phyloP scores from a whole-genome alignment of 129 eudicot genomes.

The Artemisia annua region DNA sequence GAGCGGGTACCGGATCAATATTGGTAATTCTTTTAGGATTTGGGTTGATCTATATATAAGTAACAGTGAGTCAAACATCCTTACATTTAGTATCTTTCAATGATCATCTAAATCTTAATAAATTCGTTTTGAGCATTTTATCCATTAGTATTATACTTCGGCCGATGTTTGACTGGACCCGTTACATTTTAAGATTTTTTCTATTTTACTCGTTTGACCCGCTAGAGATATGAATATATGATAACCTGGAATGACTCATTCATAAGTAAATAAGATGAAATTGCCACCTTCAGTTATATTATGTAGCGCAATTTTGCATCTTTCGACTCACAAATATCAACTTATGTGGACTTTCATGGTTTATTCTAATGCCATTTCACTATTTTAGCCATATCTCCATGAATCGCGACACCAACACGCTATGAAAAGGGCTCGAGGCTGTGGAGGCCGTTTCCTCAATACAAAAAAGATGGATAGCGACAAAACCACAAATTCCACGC shows the following conservation, averaged over 20 bases:
- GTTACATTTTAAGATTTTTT: no score
- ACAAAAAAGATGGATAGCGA: conserved; percentile 47
- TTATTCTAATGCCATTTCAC: not conserved
- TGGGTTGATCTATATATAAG: no score
- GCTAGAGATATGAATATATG: not conserved
- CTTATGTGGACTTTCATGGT: conserved; percentile 4
- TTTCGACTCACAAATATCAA: not conserved
- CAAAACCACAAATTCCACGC: conserved; percentile 21
- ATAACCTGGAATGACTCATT: not conserved
- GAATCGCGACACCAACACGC: conserved; percentile 88
- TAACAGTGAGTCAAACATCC: no score
- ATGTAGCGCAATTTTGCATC: conserved; percentile 9
- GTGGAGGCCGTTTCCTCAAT: conserved; percentile 89
- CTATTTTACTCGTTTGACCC: not conserved
- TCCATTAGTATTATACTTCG: not conserved
- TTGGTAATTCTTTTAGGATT: no score
- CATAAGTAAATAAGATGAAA: not conserved
- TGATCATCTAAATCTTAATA: no score
- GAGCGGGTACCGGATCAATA: no score
- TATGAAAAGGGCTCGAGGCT: conserved; percentile 77
- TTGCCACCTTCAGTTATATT: not conserved
- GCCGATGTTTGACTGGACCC: no score
- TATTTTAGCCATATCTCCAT: conserved; percentile 75
- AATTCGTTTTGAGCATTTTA: not conserved
- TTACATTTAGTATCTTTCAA: no score